Percentiles rank a stretch among this genome's conserved stretches.
Evolutionary conservation across 257 asterid genomes (phyloP).

Genomic region (Solanum sitiens): DNA sequence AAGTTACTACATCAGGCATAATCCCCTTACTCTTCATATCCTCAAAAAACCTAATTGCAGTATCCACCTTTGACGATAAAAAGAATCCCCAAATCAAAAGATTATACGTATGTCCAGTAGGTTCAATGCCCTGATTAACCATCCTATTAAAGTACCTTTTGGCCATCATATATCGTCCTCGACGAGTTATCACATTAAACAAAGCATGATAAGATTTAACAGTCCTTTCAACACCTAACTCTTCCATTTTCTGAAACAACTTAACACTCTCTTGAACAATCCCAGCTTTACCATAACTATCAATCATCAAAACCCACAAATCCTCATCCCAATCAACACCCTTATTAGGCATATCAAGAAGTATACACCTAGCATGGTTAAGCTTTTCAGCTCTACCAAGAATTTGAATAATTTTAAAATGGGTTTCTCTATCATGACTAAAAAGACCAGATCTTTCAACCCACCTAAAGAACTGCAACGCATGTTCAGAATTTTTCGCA

Average conservation of each 20-base stretch:
- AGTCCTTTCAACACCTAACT: slow-evolving; percentile 57
- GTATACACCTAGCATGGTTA: slow-evolving; percentile 81
- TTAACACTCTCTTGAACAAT: slow-evolving; percentile 95
- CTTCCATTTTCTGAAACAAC: slow-evolving; percentile 71
- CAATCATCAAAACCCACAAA: slow-evolving; percentile 71
- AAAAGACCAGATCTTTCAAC: slow-evolving; percentile 67
- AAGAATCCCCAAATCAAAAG: slow-evolving; percentile 83
- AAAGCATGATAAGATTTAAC: slow-evolving; percentile 55
- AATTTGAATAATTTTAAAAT: slow-evolving; percentile 65
- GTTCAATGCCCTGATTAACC: slow-evolving; percentile 71
- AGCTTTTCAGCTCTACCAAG: slow-evolving; percentile 65
- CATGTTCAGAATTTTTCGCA: slow-evolving; percentile 62
- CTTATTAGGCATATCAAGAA: slow-evolving; percentile 77
- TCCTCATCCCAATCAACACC: slow-evolving; percentile 91
- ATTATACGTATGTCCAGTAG: slow-evolving; percentile 66
- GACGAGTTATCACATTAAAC: slow-evolving; percentile 66
- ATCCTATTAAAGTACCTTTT: slow-evolving; percentile 78
- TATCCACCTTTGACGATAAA: slow-evolving; percentile 49
- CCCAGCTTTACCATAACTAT: slow-evolving; percentile 71
- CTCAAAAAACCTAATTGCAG: slow-evolving; percentile 68
- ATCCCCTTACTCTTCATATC: slow-evolving; percentile 76
- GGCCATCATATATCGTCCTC: slow-evolving; percentile 84
- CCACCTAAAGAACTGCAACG: slow-evolving; percentile 97
- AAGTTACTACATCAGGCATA: slow-evolving; percentile 61
- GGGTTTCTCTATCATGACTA: slow-evolving; percentile 53